Base-by-base conservation (phyloP, 768 basidiomycete species). In the Calvatia gigantea region DNA sequence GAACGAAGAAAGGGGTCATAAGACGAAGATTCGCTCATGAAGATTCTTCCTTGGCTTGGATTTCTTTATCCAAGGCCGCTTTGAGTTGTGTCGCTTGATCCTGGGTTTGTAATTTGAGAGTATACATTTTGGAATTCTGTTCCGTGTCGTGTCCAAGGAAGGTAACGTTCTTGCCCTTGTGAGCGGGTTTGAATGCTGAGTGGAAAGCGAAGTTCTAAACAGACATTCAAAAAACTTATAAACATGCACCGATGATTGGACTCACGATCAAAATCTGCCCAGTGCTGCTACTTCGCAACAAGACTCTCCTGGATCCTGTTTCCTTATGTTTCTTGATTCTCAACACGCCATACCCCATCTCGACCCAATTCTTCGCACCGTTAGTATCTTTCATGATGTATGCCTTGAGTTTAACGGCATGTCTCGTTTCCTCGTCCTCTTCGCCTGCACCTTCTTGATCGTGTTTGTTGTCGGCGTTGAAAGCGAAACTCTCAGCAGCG, bases 361-460 rank as follows among this genome's bases (percentile, higher is more conserved):
- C 86, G 23, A 69, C 74, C 89, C 89, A 91, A 28, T 76, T 75
- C 37, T 66, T 68, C 59, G 57, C 77, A 66, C 57, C 69, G 23
- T 63, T 65, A 38, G 79, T 78, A 11, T 75, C 71, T 57, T 70
- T 70, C 65, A 91, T 62, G 64, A 78, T 80, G 64, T 74, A 89
- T 23, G 84, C 83, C 66, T 87, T 91, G 45, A 81, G 69, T 66
- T 75, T 82, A 45, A 82, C 73, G 42, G 73, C 69, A 66, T 87
- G 76, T 27, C 71, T 70, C 3, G 87, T 91, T 57, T 83, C 83
- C 64, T 93, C 91, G 37, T 86, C 78, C 65, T 93, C 87, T 70
- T 93, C 91, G 27, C 91, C 91, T 62, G 85, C 85, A 9, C 91
- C 89, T 57, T 89, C 88, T 51, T 74, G 74, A 60, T 89, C 88